These are phyloP conservation scores for Trichoderma asperelloides DNA, from an alignment of 495 filamentous ascomycete species.

Conservation along the genomic window DNA sequence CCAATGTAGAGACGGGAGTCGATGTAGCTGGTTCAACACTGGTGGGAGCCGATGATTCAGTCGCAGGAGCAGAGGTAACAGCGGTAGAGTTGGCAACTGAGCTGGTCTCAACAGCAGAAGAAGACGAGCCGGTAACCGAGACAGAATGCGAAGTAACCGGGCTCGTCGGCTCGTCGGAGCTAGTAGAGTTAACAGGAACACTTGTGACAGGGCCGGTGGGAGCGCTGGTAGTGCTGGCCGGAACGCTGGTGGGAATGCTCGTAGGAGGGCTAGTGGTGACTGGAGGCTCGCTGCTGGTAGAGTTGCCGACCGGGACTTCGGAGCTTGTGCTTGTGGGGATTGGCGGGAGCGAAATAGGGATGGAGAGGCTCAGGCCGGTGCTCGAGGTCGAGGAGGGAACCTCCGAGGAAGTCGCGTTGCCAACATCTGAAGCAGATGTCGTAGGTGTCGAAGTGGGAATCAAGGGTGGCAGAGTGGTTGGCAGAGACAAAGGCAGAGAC, in stretches of 20 bases:
- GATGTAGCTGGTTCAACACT: background rate
- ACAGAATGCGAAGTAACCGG: background rate
- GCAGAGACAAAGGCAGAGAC: background rate
- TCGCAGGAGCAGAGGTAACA: background rate
- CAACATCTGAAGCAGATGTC: background rate
- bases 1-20: background rate
- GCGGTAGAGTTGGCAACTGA: background rate
- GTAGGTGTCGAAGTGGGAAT: background rate
- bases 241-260: background rate
- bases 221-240: background rate
- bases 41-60: background rate
- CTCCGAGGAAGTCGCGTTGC: background rate
- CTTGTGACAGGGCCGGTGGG: background rate
- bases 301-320: conserved; percentile 1
- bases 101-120: background rate
- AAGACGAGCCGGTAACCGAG: background rate
- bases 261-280: background rate
- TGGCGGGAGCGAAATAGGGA: background rate
- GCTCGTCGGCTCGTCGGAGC: background rate
- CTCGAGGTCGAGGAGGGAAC: background rate
- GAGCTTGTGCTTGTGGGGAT: background rate
- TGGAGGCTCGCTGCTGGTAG: background rate
- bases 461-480: background rate
- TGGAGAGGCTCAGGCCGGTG: background rate
- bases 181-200: conserved; percentile 3